These are phyloP conservation scores for Termitomyces sp. DNA, from an alignment of 768 basidiomycete genomes.

Conservation along the genomic window DNA sequence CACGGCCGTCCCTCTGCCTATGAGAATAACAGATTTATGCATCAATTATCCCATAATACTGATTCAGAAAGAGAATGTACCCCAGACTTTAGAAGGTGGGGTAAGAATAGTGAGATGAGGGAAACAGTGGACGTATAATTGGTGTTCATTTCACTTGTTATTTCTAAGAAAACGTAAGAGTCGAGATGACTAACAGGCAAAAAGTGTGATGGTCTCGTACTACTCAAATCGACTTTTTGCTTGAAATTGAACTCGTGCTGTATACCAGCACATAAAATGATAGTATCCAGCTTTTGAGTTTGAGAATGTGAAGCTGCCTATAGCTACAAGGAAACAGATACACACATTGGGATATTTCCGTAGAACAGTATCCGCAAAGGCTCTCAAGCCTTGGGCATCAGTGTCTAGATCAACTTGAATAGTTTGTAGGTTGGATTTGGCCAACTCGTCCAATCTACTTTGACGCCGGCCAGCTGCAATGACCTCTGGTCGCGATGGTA, in stretches of 20 bases:
- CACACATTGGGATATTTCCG: conserved; percentile 44
- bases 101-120: conserved; percentile 42
- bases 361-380: conserved; percentile 35
- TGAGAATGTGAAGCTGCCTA: not conserved
- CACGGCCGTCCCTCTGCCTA: conserved; percentile 41
- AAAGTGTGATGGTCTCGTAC: conserved; percentile 20
- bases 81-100: conserved; percentile 50
- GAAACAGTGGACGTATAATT: conserved; percentile 52
- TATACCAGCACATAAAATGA: conserved; percentile 49
- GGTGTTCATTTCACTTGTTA: conserved; percentile 42
- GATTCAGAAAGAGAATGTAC: conserved; percentile 25
- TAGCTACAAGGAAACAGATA: not conserved
- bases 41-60: not conserved
- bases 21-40: not conserved
- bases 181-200: not conserved
- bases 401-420: conserved; percentile 39
- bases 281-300: conserved; percentile 43
- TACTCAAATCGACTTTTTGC: conserved; percentile 34
- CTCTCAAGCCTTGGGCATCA: conserved; percentile 31
- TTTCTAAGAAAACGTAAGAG: conserved; percentile 22
- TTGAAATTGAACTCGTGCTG: conserved; percentile 46
- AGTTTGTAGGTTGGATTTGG: conserved; percentile 33
- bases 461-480: conserved; percentile 48
- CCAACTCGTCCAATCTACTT: conserved; percentile 48
- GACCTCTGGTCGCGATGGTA: conserved; percentile 44